Percentiles rank a stretch among this genome's conserved stretches.
Conservation (phyloP, 192 early-diverging fungal species). For the Neocallimastix lanati region DNA sequence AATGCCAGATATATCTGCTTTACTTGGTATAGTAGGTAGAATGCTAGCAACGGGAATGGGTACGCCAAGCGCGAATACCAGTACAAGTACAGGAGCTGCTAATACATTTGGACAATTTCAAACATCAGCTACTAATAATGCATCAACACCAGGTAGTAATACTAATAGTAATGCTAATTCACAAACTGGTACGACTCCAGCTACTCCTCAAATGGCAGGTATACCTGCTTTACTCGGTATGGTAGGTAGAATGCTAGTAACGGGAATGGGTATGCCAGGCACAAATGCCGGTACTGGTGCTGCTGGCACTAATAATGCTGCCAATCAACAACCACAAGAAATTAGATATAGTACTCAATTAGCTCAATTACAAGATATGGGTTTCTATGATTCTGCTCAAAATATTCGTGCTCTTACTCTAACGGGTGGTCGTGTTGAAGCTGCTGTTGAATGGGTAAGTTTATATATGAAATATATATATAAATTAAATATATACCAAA, state of each 20-base stretch:
- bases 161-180: neutral
- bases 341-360: conserved; percentile 48
- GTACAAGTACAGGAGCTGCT: neutral
- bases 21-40: too few species aligned
- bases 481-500: too few species aligned
- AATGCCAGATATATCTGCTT: too few species aligned
- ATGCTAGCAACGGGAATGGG: too few species aligned
- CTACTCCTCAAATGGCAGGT: neutral
- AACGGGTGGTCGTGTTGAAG: conserved; percentile 76
- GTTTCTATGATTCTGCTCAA: conserved; percentile 70
- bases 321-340: conserved; percentile 25
- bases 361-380: conserved; percentile 82
- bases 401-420: conserved; percentile 74
- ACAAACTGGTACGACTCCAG: neutral
- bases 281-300: neutral
- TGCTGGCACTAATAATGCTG: neutral
- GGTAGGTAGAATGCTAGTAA: neutral
- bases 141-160: neutral
- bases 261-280: neutral
- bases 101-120: neutral
- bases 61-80: too few species aligned
- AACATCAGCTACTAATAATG: neutral
- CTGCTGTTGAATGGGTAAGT: conserved; percentile 68
- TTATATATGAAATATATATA: too few species aligned
- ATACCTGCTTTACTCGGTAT: neutral